Evolutionary conservation across 352 stramenopile genomes (phyloP), one percentile per base, ranked within the genome.

Genomic region (Phytophthora melonis): DNA sequence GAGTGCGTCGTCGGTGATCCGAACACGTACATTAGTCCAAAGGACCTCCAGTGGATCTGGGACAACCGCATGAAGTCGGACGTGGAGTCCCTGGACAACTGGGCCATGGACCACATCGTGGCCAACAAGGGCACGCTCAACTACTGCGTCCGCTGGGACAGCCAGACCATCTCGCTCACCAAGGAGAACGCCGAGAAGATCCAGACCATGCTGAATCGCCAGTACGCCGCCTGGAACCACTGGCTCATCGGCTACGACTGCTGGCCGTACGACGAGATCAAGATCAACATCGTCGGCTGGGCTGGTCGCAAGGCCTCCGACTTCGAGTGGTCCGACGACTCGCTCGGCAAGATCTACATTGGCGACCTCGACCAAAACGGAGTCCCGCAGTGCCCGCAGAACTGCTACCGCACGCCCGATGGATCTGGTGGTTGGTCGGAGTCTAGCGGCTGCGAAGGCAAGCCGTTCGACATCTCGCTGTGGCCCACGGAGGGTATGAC

Each of bases 121-220:
- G 52, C 34, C 25, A 74, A 77, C 64, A 77, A 77, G 6, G 70
- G 70, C 4, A 56, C 74, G 8, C 53, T 86, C 32, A 80, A 70
- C 70, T 83, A 86, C 64, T 86, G 79, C 63, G 21, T 86, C 5
- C 79, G 76, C 13, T 86, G 79, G 73, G 76, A 86, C 62, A 82
- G 67, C 50, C 77, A 62, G 9, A 66, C 78, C 13, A 45, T 8
- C 27, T 78, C 68, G 55, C 63, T 87, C 3, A 62, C 68, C 34
- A 81, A 83, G 58, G 47, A 60, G 11, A 63, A 74, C 2, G 79
- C 79, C 0, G 57, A 74, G 56, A 84, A 86, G 63, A 74, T 87
- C 57, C 27, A 81, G 52, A 47, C 58, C 18, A 83, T 87, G 74
- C 64, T 87, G 36, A 71, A 74, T 9, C 68, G 67, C 21, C 67